Evolutionary conservation across 208 protist genomes (phyloP), one percentile per base, ranked within the genome.

Genomic region (Leishmania lainsoni): DNA sequence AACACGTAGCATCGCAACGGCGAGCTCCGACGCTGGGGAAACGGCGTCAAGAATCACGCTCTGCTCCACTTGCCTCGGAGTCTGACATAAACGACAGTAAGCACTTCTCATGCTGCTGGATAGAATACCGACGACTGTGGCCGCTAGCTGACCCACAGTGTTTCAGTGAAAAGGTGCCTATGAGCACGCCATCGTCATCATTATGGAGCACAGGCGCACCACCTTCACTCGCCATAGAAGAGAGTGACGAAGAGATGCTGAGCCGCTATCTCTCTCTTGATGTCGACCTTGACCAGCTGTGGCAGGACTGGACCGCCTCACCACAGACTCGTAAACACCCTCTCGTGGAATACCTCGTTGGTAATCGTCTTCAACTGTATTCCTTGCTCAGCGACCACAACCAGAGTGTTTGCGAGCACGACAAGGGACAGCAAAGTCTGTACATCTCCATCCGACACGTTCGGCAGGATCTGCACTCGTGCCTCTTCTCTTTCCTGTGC

Each of bases 381-480:
- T 54, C 17, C 26, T 54, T 35, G 42, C 26, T 17, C 22, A 32
- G 39, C 22, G 22, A 9, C 22, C 42, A 14, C 22, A 29, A 45
- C 63, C 42, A 70, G 45, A 61, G 45, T 56, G 26, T 56, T 12
- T 76, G 68, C 45, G 42, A 48, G 63, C 80, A 83, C 48, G 75
- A 70, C 52, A 81, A 20, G 59, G 66, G 66, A 29, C 26, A 45
- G 0, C 2, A 48, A 16, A 49, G 14, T 3, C 2, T 42, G 65
- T 85, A 77, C 32, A 69, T 86, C 0, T 79, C 75, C 5, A 88
- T 95, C 81, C 92, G 90, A 1, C 86, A 90, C 74, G 79, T 96
- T 48, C 83, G 93, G 5, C 91, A 95, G 76, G 90, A 95, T 45
- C 32, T 95, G 32, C 91, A 95, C 83, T 92, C 94, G 59, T 94